Evolutionary conservation across 2,329 filamentous ascomycete genomes (phyloP).

Genomic region (Fusarium sarcochroum): DNA sequence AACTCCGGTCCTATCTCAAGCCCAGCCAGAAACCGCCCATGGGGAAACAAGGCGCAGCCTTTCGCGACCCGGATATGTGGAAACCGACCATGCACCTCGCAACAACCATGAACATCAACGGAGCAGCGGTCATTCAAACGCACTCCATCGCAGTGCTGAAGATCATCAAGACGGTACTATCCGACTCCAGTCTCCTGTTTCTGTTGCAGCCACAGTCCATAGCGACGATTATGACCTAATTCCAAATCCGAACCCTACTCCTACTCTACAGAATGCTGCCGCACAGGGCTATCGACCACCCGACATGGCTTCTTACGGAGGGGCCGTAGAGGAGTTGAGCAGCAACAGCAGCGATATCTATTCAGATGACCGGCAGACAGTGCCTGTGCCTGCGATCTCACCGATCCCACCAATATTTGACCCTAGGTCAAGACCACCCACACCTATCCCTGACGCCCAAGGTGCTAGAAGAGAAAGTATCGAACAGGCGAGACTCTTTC

Average conservation of each 20-base stretch:
- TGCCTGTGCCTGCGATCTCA: slow-evolving; percentile 42
- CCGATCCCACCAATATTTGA: slow-evolving; percentile 30
- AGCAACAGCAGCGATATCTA: slow-evolving; percentile 10
- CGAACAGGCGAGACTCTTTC: background rate
- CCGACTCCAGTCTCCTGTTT: slow-evolving; percentile 44
- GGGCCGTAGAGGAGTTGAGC: background rate
- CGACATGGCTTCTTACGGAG: background rate
- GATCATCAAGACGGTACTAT: background rate
- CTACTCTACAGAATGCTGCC: background rate
- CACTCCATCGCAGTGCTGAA: background rate
- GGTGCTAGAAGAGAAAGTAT: background rate
- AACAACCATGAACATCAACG: background rate
- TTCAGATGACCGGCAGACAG: slow-evolving; percentile 18
- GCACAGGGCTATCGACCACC: background rate
- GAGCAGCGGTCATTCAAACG: background rate
- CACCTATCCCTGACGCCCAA: background rate
- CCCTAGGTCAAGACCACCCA: slow-evolving; percentile 4
- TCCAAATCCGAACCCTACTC: background rate
- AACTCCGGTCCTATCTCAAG: slow-evolving; percentile 16
- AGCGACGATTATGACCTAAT: slow-evolving; percentile 53
- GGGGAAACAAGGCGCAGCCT: background rate
- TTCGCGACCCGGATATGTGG: background rate
- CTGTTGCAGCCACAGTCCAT: slow-evolving; percentile 54
- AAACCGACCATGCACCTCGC: background rate
- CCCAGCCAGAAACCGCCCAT: background rate